Evolutionary conservation across 768 basidiomycete species (phyloP), one percentile per base, ranked within the genome.

Genomic region (Dentipellis fragilis): DNA sequence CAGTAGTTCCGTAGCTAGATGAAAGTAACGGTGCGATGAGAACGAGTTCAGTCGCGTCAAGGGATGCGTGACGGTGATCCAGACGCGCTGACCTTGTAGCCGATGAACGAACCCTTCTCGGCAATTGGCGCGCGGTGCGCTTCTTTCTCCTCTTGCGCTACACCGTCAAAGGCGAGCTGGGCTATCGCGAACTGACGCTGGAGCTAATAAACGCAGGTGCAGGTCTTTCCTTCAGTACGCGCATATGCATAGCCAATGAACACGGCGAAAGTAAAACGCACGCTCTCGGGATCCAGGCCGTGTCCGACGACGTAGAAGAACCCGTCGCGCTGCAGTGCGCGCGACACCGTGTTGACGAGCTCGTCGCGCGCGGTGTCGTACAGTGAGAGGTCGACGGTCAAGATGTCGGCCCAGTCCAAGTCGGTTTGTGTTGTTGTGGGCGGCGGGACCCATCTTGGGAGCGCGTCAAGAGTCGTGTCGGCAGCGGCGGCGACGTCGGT

Each of bases 281-380:
- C 69, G 36, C 56, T 65, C 50, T 68, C 64, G 3, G 58, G 39
- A 7, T 50, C 35, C 47, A 70, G 65, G 3, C 65, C 70, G 52
- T 72, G 70, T 14, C 67, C 66, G 8, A 67, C 62, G n/a, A 71
- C 69, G 53, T 71, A 70, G 56, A 71, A 70, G 56, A 71, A 71
- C 11, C 69, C 70, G 56, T 70, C 69, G 23, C 67, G 63, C 51
- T 67, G 60, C 12, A 69, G 64, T 12, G 69, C 69, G 9, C 62
- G 67, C 34, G 60, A 59, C 2, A 71, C 68, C 1, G 63, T 67
- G 12, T 66, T 36, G n/a, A 68, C 60, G 10, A 70, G 66, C 51
- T 63, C 58, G 19, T 60, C 52, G 54, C 61, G 63, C 10, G 65
- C 29, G 4, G 65, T 62, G 11, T 69, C 69, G 54, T 66, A 70